Evolutionary conservation across 495 filamentous ascomycete species (phyloP).

Genomic region (Hypoxylon perforatum): DNA sequence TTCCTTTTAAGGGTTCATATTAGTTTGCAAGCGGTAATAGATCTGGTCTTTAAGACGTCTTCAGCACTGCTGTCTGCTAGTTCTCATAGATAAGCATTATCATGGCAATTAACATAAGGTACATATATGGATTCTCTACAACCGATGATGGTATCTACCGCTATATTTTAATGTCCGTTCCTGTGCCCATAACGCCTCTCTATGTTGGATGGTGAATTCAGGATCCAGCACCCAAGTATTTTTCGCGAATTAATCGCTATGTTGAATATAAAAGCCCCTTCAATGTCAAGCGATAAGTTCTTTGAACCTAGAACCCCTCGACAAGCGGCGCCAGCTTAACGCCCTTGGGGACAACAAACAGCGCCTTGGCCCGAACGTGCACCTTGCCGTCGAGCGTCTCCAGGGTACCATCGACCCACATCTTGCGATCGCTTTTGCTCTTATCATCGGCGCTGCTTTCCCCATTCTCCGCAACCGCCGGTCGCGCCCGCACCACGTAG

Average conservation of each 20-base stretch:
- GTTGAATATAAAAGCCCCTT: background rate
- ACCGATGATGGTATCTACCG: background rate
- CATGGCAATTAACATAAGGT: no score
- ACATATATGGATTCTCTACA: background rate
- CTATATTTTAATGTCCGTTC: background rate
- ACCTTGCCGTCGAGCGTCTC: conserved; percentile 63
- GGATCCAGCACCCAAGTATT: background rate
- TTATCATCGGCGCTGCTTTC: conserved; percentile 48
- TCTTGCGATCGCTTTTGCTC: conserved; percentile 69
- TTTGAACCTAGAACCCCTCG: conserved; percentile 51
- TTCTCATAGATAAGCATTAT: no score
- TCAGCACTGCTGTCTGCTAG: no score
- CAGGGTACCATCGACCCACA: conserved; percentile 67
- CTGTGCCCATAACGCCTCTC: background rate
- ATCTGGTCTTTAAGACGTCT: background rate
- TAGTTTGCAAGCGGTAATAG: background rate
- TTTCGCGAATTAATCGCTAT: no score
- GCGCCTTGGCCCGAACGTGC: conserved; percentile 65
- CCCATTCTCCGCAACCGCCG: conserved; percentile 44
- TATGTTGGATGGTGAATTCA: background rate
- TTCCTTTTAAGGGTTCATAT: background rate
- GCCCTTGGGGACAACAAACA: conserved; percentile 72
- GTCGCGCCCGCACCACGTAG: conserved; percentile 70
- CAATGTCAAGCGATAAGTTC: background rate
- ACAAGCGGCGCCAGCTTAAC: conserved; percentile 58